Conservation (phyloP, 116 monocot genomes). For the Zostera marina region DNA sequence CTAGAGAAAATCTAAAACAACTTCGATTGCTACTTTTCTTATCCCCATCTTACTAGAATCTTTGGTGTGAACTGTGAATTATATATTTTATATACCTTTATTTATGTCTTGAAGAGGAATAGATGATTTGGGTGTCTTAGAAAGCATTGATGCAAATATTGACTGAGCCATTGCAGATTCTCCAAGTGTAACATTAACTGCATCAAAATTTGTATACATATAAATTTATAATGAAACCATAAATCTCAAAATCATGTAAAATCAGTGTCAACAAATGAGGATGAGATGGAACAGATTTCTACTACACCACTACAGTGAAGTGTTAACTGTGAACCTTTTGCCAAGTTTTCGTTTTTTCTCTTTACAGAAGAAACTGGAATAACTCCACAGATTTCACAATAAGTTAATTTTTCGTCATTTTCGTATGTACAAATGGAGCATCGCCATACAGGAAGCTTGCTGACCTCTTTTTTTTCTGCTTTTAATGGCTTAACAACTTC, state of each 20-base stretch:
- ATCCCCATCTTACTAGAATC: constrained; percentile 8
- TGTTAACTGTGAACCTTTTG: constrained; percentile 17
- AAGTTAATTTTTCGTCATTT: constrained; percentile 40
- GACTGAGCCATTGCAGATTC: constrained; percentile 68
- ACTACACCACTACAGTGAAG: neutral
- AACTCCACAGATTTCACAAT: constrained; percentile 81
- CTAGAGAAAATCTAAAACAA: constrained; percentile 23
- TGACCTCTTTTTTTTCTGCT: constrained; percentile 11
- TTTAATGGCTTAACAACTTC: constrained; percentile 4
- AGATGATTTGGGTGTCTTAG: constrained; percentile 12
- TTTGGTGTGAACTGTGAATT: constrained; percentile 4
- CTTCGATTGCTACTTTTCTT: constrained; percentile 18
- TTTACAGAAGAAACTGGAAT: constrained; percentile 19
- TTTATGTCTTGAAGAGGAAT: constrained; percentile 8
- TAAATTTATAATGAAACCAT: neutral
- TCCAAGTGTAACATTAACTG: constrained; percentile 34
- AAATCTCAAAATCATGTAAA: neutral
- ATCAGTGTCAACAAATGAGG: neutral
- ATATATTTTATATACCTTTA: no score
- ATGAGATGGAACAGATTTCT: neutral
- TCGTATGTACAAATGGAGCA: constrained; percentile 66
- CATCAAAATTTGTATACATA: constrained; percentile 9
- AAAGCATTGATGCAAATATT: constrained; percentile 43
- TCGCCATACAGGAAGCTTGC: constrained; percentile 27
- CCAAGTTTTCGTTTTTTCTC: constrained; percentile 7